These are phyloP conservation scores for Fusarium foetens DNA, from an alignment of 2,329 filamentous ascomycete genomes.

Conservation along the genomic window DNA sequence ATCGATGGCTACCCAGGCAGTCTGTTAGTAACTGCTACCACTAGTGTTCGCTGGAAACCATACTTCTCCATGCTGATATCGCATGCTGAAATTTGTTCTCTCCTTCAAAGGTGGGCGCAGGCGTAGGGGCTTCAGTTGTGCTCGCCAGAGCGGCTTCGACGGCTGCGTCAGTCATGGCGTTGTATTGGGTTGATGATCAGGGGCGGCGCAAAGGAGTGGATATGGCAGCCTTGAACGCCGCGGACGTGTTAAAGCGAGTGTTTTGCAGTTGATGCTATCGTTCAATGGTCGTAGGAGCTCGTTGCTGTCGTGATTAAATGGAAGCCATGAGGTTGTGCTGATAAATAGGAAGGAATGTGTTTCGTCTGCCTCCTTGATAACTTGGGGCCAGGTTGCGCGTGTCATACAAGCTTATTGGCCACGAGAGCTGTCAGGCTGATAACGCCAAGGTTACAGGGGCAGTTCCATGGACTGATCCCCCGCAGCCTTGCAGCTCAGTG, in stretches of 20 bases:
- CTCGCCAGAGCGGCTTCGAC: conserved; percentile 46
- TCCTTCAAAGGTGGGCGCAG: conserved; percentile 57
- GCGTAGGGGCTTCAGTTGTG: conserved; percentile 39
- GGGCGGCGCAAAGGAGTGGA: conserved; percentile 30
- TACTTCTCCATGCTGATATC: conserved; percentile 96
- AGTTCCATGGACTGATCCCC: conserved; percentile 17
- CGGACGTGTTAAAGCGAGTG: conserved; percentile 2
- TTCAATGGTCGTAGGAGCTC: conserved; percentile 5
- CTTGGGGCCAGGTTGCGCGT: conserved; percentile 38
- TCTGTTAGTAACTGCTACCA: conserved; percentile 37
- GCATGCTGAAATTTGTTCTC: conserved; percentile 97
- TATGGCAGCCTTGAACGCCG: conserved; percentile 23
- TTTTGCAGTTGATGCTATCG: conserved; percentile 3
- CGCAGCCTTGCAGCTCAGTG: conserved; percentile 42
- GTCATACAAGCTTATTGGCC: conserved; percentile 38
- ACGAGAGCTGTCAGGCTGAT: conserved; percentile 40
- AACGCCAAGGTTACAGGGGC: conserved; percentile 38
- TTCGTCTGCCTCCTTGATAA: conserved; percentile 32
- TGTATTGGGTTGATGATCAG: conserved; percentile 13
- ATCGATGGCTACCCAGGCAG: conserved; percentile 75
- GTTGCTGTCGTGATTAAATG: conserved; percentile 22
- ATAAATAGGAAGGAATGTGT: conserved; percentile 38
- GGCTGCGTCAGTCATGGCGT: conserved; percentile 48
- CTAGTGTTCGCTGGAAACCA: conserved; percentile 13
- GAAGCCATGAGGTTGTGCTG: conserved; percentile 22